Conservation (phyloP, 2,329 filamentous ascomycete genomes). For the Tolypocladium pustulatum region DNA sequence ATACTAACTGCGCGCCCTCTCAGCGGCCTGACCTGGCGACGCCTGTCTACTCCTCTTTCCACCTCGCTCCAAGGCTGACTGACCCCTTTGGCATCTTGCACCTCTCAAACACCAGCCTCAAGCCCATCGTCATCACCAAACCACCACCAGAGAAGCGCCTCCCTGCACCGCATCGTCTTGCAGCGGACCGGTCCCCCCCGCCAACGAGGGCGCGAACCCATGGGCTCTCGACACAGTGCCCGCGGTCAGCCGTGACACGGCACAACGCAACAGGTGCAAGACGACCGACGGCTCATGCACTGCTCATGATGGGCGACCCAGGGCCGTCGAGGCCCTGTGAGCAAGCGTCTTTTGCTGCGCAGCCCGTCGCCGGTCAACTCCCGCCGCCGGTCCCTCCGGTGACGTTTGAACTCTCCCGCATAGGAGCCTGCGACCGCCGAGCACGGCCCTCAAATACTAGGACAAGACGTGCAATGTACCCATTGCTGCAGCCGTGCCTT, state of each 20-base stretch:
- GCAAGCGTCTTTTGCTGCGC: neutral
- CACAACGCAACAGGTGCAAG: neutral
- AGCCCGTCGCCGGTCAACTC: neutral
- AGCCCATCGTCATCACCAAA: neutral
- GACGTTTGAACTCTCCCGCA: constrained; percentile 2
- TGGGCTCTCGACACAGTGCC: neutral
- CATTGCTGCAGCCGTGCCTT: neutral
- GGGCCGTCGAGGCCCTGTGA: neutral
- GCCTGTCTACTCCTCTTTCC: neutral
- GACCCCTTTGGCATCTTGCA: neutral
- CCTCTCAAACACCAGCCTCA: neutral
- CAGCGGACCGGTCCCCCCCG: neutral
- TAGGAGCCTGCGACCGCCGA: neutral
- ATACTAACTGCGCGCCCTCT: neutral
- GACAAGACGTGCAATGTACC: neutral
- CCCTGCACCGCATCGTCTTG: neutral
- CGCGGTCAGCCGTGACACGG: neutral
- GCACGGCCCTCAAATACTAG: neutral
- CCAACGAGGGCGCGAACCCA: neutral
- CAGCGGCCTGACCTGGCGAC: neutral
- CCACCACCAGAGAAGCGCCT: neutral
- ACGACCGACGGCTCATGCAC: neutral
- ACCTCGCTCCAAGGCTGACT: neutral
- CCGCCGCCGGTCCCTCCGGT: neutral
- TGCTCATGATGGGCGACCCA: neutral